Evolutionary conservation across 2,329 filamentous ascomycete genomes (phyloP).

Genomic region (Emmonsia crescens): DNA sequence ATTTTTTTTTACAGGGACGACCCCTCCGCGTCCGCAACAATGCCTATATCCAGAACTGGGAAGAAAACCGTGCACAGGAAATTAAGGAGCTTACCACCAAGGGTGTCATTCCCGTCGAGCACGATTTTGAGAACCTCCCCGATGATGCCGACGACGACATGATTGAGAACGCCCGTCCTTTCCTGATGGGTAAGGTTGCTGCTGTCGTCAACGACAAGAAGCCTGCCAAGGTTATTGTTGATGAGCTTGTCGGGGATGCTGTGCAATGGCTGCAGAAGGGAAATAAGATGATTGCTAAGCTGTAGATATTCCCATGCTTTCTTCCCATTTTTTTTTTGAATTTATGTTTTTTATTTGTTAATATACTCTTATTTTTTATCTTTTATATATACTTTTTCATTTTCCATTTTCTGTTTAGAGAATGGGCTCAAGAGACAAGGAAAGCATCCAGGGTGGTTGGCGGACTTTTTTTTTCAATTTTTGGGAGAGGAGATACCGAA

Average conservation of each 20-base stretch:
- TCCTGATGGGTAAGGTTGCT: constrained; percentile 92
- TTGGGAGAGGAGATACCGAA: too few relatives aligned
- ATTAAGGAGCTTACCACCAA: constrained; percentile 85
- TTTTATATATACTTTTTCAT: not conserved
- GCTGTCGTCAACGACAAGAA: constrained; percentile 91
- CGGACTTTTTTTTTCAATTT: not conserved
- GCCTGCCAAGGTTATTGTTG: constrained; percentile 79
- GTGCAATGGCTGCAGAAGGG: constrained; percentile 59
- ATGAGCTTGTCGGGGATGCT: constrained; percentile 84
- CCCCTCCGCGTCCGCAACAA: constrained; percentile 90
- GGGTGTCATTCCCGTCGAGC: constrained; percentile 86
- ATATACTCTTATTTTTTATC: not conserved
- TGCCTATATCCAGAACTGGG: constrained; percentile 91
- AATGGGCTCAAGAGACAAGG: not conserved
- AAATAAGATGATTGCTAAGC: constrained; percentile 56
- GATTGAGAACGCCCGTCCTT: constrained; percentile 83
- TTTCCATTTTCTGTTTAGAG: not conserved
- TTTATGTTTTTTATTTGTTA: not conserved
- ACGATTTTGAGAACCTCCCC: constrained; percentile 76
- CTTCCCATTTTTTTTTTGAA: not conserved
- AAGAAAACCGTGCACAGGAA: constrained; percentile 77
- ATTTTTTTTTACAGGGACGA: constrained; percentile 47
- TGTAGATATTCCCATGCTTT: constrained; percentile 41
- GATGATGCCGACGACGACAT: constrained; percentile 67
- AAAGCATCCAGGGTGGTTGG: not conserved